phyloP scores from a whole-genome alignment of 2,329 filamentous ascomycete species.

The Zasmidium citrigriseum region DNA sequence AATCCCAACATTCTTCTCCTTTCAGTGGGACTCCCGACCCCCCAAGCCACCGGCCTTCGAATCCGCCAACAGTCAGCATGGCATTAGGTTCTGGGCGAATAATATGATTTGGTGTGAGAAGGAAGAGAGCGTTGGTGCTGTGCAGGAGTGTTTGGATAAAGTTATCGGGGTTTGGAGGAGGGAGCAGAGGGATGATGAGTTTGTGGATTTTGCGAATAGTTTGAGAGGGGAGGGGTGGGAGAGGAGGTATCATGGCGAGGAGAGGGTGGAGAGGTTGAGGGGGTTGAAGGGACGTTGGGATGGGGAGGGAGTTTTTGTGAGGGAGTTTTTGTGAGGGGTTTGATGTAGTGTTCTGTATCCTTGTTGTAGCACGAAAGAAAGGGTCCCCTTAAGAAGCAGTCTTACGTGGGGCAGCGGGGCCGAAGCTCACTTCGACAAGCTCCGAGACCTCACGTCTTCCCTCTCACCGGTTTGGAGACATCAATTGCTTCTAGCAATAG shows the following conservation, averaged over 20 bases:
- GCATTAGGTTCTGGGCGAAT: background rate
- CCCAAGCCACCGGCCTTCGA: background rate
- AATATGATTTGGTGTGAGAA: background rate
- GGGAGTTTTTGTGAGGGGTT: background rate
- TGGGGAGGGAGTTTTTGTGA: background rate
- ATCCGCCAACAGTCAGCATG: background rate
- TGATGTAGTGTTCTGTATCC: background rate
- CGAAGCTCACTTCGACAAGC: no score
- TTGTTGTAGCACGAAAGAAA: no score
- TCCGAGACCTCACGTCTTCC: no score
- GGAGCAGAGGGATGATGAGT: background rate
- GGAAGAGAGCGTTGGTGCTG: background rate
- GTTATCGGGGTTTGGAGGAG: background rate
- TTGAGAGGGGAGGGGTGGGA: background rate
- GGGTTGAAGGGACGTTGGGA: background rate
- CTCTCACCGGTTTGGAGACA: no score
- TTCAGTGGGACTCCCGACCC: constrained; percentile 13
- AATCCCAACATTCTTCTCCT: constrained; percentile 1
- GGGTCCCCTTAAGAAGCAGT: no score
- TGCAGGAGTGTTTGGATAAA: background rate
- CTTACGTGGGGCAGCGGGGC: no score
- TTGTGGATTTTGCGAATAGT: background rate
- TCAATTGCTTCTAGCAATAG: no score
- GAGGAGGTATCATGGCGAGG: background rate
- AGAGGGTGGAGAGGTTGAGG: background rate